Conservation (phyloP, 1,284 basidiomycete species). For the Cutaneotrichosporon dermatis region DNA sequence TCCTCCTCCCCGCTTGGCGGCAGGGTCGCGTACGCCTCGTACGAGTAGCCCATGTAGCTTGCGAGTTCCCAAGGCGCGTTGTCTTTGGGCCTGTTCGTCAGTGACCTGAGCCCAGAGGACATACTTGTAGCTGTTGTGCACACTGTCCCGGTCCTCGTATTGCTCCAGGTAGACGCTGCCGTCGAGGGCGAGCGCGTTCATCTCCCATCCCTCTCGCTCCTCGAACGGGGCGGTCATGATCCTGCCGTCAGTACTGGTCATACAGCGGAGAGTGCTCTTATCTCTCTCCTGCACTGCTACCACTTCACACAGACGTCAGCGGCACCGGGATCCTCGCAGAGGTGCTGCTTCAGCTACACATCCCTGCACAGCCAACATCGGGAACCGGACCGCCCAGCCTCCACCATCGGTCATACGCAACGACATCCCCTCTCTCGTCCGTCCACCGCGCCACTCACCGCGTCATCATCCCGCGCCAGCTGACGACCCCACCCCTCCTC, state of each 20-base stretch:
- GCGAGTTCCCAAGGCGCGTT: conserved; percentile 33
- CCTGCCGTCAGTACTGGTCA: conserved; percentile 40
- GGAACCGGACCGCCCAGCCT: too few relatives aligned
- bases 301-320: too few relatives aligned
- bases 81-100: conserved; percentile 14
- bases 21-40: conserved; percentile 43
- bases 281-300: too few relatives aligned
- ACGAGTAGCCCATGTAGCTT: conserved; percentile 47
- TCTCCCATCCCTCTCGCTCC: conserved; percentile 70
- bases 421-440: neutral
- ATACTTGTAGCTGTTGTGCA: conserved; percentile 21
- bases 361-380: neutral
- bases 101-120: neutral
- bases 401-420: too few relatives aligned
- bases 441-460: conserved; percentile 27
- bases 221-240: conserved; percentile 76
- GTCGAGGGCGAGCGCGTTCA: conserved; percentile 76
- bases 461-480: conserved; percentile 63
- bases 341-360: too few relatives aligned
- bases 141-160: conserved; percentile 51
- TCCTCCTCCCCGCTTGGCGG: conserved; percentile 18
- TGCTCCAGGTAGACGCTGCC: conserved; percentile 82
- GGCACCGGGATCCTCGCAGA: too few relatives aligned
- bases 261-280: too few relatives aligned
- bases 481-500: conserved; percentile 67